Percentiles rank a stretch among this genome's conserved stretches.
These are phyloP conservation scores for Tetracentron sinense DNA, from an alignment of 164 flowering plant genomes.

Conservation along the genomic window DNA sequence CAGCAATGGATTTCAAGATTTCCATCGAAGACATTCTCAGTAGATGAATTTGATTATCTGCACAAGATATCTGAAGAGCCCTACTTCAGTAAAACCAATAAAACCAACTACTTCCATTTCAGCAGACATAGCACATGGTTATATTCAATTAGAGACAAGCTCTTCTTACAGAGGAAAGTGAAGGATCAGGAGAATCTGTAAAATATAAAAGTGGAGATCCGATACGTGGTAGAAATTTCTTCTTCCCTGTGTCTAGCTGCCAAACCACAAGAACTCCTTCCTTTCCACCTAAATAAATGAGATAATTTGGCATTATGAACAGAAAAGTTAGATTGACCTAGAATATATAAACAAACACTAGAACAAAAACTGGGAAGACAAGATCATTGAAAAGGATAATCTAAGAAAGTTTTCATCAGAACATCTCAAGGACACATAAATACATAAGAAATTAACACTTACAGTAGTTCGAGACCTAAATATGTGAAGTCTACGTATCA, in stretches of 20 bases:
- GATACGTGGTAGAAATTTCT: slow-evolving; percentile 77
- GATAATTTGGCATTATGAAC: not conserved
- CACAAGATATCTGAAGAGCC: slow-evolving; percentile 71
- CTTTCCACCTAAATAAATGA: slow-evolving; percentile 56
- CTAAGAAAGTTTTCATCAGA: too few species aligned
- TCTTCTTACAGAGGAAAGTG: slow-evolving; percentile 70
- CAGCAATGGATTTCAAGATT: slow-evolving; percentile 66
- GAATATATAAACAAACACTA: not conserved
- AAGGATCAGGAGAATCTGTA: slow-evolving; percentile 67
- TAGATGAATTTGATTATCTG: slow-evolving; percentile 87
- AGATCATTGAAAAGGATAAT: too few species aligned
- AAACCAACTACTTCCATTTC: not conserved
- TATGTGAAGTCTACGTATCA: too few species aligned
- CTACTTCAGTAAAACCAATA: not conserved
- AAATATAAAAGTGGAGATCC: slow-evolving; percentile 79
- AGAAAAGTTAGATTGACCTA: slow-evolving; percentile 1
- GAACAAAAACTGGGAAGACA: too few species aligned
- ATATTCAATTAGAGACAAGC: slow-evolving; percentile 1
- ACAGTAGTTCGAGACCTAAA: too few species aligned
- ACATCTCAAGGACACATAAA: too few species aligned
- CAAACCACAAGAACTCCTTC: slow-evolving; percentile 97
- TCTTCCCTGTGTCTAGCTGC: slow-evolving; percentile 92
- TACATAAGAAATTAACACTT: too few species aligned
- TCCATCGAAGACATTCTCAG: slow-evolving; percentile 88
- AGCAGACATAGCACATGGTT: not conserved